Evolutionary conservation across 257 asterid genomes (phyloP), one percentile per base, ranked within the genome.

Genomic region (Craterostigma plantagineum): DNA sequence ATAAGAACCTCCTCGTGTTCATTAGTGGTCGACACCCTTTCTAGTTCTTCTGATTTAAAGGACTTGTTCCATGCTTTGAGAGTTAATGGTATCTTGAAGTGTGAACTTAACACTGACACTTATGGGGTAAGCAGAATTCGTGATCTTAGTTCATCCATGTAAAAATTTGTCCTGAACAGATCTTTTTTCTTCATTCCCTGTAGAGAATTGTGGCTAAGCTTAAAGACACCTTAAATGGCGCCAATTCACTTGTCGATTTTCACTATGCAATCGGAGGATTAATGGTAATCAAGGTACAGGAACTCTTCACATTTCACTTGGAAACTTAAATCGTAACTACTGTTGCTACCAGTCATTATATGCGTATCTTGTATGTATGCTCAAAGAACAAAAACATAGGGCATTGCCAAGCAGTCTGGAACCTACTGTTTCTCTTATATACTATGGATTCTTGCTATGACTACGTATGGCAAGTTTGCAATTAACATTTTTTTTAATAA

Each of bases 181-280:
- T 0, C 18, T 43, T 43, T 34, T 49, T 16, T 40, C 46, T 33
- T 30, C n/a, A n/a, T n/a, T 50, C 57, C 43, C 52, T 12, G 18
- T 63, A 83, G 99, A 81, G 68, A 46, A 59, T 70, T 56, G 81
- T 60, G 40, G 68, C 79, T 38, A 79, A 72, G 59, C 79, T 77
- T 41, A 60, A 70, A 58, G 73, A 70, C 51, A 66, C 71, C 51
- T 53, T 79, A 33, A 57, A 59, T 14, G 60, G 35, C 33, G 87
- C 94, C 45, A 73, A 51, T 62, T 56, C 79, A 14, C 91, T 90
- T 56, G 65, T 63, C 49, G 99, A 80, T 50, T 79, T 70, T 68
- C 66, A 90, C 68, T 60, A 83, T 48, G 60, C 91, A 2, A 43
- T 79, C 5, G 75, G 92, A 67, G 68, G 99, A 60, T 56, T 83